phyloP scores from a whole-genome alignment of 805 yeast genomes.

The Candida parachauliodes region DNA sequence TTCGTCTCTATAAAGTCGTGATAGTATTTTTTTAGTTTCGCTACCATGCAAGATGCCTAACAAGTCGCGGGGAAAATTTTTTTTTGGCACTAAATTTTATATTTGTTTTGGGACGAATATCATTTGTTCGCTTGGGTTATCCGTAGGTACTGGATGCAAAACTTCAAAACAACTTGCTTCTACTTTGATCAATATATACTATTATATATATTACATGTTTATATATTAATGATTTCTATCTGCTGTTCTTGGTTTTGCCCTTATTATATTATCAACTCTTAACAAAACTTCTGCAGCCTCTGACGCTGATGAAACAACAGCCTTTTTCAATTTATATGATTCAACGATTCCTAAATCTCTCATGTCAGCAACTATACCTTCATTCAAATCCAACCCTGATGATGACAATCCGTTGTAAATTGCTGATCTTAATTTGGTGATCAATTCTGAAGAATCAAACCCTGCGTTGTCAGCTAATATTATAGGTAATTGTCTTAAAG shows the following conservation, averaged over 20 bases:
- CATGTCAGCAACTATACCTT: conserved; percentile 89
- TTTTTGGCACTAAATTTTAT: not conserved
- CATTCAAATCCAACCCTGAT: conserved; percentile 83
- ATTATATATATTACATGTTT: too few relatives aligned
- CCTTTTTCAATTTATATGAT: conserved; percentile 84
- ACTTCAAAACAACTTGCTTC: not conserved
- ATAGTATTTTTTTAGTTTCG: too few relatives aligned
- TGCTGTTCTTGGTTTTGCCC: conserved; percentile 97
- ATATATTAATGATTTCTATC: conserved; percentile 55
- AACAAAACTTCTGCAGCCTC: conserved; percentile 96
- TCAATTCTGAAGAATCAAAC: conserved; percentile 87
- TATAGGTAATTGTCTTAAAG: conserved; percentile 91
- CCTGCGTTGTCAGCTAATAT: conserved; percentile 98
- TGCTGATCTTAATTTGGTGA: conserved; percentile 83
- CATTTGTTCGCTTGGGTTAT: conserved; percentile 3
- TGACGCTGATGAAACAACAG: conserved; percentile 93
- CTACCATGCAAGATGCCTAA: not conserved
- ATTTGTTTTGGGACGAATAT: not conserved
- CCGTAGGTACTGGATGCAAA: not conserved
- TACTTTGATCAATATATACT: too few relatives aligned
- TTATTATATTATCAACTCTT: conserved; percentile 93
- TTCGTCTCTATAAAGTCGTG: too few relatives aligned
- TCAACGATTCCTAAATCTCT: conserved; percentile 91
- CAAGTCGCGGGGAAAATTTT: not conserved
- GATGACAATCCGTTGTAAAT: conserved; percentile 90